phyloP scores from a whole-genome alignment of 148 eudicot species.

The Rhododendron henanense region DNA sequence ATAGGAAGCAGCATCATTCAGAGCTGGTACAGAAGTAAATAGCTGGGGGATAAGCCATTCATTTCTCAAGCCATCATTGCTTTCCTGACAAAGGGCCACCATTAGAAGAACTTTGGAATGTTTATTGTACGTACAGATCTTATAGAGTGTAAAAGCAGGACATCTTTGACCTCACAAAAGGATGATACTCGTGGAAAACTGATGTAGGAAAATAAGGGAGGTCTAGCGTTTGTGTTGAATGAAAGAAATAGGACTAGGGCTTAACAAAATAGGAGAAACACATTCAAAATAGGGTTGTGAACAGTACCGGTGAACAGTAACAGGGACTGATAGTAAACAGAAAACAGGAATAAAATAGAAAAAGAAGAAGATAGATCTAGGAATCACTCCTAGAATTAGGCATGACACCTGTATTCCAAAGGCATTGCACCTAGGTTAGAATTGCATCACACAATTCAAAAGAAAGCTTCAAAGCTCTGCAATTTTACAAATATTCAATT shows the following conservation, averaged over 20 bases:
- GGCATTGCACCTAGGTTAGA: background rate
- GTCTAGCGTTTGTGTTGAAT: no score
- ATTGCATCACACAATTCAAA: background rate
- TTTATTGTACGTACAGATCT: background rate
- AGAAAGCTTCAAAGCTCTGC: background rate
- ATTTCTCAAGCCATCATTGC: conserved; percentile 28
- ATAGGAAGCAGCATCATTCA: conserved; percentile 78
- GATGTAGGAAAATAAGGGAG: no score
- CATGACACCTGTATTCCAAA: background rate
- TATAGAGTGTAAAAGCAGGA: background rate
- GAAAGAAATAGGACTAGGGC: no score
- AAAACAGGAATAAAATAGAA: no score
- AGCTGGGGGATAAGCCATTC: conserved; percentile 49
- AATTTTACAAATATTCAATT: background rate
- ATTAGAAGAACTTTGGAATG: conserved; percentile 2
- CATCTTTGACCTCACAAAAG: background rate
- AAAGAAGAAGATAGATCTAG: background rate
- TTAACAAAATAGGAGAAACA: no score
- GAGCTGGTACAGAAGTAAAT: conserved; percentile 67
- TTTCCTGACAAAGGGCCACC: conserved; percentile 47
- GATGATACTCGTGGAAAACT: background rate
- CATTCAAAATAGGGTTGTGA: no score
- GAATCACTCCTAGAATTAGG: background rate
- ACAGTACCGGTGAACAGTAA: no score
- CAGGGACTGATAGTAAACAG: no score